Evolutionary conservation across 805 yeast genomes (phyloP).

Genomic region (Cyberlindnera amylophila): DNA sequence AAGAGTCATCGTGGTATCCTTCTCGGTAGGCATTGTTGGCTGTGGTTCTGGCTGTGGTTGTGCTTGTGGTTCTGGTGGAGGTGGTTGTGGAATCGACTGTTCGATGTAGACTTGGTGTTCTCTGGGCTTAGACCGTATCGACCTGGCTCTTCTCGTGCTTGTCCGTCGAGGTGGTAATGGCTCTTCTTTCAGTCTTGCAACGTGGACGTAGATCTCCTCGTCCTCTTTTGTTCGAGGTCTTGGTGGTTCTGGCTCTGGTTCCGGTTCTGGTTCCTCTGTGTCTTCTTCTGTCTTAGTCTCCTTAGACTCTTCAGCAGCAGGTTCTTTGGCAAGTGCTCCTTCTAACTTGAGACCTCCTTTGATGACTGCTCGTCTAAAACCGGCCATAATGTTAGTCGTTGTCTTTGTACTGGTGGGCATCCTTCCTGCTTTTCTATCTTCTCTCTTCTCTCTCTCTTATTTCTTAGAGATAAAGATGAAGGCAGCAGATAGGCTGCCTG

Average conservation of each 20-base stretch:
- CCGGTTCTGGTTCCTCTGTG: neutral
- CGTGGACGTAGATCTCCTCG: slow-evolving; percentile 10
- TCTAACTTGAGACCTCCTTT: neutral
- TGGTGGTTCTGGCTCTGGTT: neutral
- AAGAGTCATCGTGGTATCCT: neutral
- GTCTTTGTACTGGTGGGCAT: neutral
- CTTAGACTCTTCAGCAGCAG: neutral
- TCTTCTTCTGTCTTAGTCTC: neutral
- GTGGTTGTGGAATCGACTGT: too few species aligned
- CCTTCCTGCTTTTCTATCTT: too few species aligned
- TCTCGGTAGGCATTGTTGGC: neutral
- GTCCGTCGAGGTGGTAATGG: neutral
- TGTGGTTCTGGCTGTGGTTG: too few species aligned
- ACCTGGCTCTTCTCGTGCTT: too few species aligned
- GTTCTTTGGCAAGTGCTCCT: neutral
- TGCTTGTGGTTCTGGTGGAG: too few species aligned
- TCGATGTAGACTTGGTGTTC: too few species aligned
- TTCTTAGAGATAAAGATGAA: too few species aligned
- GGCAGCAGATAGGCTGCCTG: too few species aligned
- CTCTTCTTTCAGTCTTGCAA: slow-evolving; percentile 3
- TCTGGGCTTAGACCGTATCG: too few species aligned
- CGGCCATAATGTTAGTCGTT: neutral
- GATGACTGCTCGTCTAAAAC: neutral
- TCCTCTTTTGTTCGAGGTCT: slow-evolving; percentile 7
- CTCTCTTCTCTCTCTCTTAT: too few species aligned